A percentile compares a stretch with the other conserved stretches of the same genome.
Conservation (phyloP, 1,284 basidiomycete genomes). For the Malassezia restricta region DNA sequence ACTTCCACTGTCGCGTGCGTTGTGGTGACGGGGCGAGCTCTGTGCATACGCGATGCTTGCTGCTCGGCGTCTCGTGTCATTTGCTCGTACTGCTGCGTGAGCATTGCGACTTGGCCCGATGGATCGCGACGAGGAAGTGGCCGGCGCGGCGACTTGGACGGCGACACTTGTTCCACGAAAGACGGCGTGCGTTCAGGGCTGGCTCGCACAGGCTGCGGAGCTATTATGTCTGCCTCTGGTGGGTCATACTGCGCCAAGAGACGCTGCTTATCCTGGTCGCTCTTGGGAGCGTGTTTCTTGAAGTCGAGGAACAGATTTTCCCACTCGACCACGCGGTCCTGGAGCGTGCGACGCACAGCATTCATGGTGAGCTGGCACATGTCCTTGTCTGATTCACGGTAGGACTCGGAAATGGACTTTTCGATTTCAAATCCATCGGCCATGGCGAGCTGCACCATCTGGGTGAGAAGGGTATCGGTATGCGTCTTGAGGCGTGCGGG, state of each 20-base stretch:
- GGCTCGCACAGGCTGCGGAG: not conserved
- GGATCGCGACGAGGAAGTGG: not conserved
- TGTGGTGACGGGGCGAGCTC: constrained; percentile 81
- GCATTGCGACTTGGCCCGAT: constrained; percentile 49
- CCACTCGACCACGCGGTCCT: constrained; percentile 94
- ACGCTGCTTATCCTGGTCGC: constrained; percentile 46
- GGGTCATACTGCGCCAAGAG: constrained; percentile 36
- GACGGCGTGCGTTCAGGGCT: too few species aligned
- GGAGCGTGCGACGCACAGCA: constrained; percentile 69
- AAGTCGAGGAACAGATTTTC: constrained; percentile 64
- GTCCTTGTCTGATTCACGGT: constrained; percentile 55
- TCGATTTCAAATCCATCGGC: constrained; percentile 55
- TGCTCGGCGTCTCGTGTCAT: constrained; percentile 47
- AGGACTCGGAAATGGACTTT: constrained; percentile 57
- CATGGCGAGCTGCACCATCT: constrained; percentile 20
- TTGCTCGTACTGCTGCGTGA: constrained; percentile 51
- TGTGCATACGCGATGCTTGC: constrained; percentile 59
- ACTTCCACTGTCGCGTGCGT: constrained; percentile 81
- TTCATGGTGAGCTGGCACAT: constrained; percentile 65
- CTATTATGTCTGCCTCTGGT: not conserved
- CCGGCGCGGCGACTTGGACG: not conserved
- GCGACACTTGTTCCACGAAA: not conserved
- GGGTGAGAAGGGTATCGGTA: constrained; percentile 20
- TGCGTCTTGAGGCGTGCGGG: constrained; percentile 24
- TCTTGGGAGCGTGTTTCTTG: constrained; percentile 49